phyloP scores from a whole-genome alignment of 73 alveolate species.

The Paramecium sonneborni region DNA sequence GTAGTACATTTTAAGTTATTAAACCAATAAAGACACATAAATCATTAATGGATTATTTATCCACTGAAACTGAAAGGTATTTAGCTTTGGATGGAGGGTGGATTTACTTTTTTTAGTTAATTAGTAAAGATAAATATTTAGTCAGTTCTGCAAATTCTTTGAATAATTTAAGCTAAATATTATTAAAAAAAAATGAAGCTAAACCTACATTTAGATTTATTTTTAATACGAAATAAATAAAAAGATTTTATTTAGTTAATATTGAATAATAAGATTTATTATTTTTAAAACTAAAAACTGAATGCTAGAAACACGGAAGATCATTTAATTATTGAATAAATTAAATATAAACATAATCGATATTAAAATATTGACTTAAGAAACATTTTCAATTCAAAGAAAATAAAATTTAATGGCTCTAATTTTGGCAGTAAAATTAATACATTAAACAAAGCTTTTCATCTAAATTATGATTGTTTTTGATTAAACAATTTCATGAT shows the following conservation, averaged over 20 bases:
- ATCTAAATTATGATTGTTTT: too few relatives aligned
- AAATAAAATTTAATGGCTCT: neutral
- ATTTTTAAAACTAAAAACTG: constrained; percentile 20
- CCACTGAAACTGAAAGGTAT: constrained; percentile 28
- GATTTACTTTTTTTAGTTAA: neutral
- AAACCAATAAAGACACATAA: constrained; percentile 37
- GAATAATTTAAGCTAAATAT: neutral
- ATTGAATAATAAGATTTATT: neutral
- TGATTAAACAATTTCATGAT: too few relatives aligned
- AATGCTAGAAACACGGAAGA: constrained; percentile 36
- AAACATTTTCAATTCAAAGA: neutral
- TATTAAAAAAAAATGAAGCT: constrained; percentile 14
- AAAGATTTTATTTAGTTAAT: constrained; percentile 28
- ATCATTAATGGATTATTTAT: constrained; percentile 23
- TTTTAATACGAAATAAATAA: neutral
- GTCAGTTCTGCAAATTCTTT: constrained; percentile 11
- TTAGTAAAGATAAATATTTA: neutral
- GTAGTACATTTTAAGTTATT: neutral
- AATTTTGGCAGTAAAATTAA: neutral
- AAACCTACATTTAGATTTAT: constrained; percentile 47
- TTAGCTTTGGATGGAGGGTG: constrained; percentile 54
- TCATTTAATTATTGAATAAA: constrained; percentile 7
- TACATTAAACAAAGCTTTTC: neutral
- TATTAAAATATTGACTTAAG: neutral
- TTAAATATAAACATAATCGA: neutral